Percentiles rank a stretch among this genome's conserved stretches.
Conservation (phyloP, 2,329 filamentous ascomycete species). For the Tolypocladium album region DNA sequence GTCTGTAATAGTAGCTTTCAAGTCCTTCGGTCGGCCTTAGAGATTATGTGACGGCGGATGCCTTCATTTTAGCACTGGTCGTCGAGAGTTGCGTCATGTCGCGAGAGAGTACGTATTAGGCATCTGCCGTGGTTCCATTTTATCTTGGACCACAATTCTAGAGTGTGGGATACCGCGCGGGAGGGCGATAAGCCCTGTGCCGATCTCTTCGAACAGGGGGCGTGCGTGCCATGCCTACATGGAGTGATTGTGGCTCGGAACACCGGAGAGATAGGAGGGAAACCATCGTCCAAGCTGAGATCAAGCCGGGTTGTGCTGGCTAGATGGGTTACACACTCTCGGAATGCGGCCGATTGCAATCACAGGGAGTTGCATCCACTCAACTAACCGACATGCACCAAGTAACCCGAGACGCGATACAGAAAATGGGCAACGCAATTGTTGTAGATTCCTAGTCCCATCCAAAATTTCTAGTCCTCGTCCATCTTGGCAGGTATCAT, state of each 20-base stretch:
- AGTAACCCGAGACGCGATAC: background rate
- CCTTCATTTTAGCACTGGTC: no score
- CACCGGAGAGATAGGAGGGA: background rate
- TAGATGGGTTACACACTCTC: background rate
- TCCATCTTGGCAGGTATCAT: background rate
- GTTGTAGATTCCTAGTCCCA: no score
- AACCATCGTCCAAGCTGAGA: background rate
- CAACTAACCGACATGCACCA: background rate
- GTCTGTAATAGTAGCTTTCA: no score
- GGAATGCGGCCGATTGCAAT: background rate
- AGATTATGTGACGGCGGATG: no score
- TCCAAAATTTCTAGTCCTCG: background rate
- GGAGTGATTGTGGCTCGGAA: background rate
- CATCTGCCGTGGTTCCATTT: no score
- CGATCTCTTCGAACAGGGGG: background rate
- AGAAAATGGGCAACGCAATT: background rate
- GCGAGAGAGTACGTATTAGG: no score
- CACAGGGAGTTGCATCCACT: background rate
- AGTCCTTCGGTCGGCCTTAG: no score
- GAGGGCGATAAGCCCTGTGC: background rate
- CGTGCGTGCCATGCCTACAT: background rate
- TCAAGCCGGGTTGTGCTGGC: background rate
- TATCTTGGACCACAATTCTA: no score
- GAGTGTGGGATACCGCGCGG: background rate
- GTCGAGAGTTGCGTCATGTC: no score